phyloP scores from a whole-genome alignment of 2,329 filamentous ascomycete species.

The Taxawa tesnikishii region DNA sequence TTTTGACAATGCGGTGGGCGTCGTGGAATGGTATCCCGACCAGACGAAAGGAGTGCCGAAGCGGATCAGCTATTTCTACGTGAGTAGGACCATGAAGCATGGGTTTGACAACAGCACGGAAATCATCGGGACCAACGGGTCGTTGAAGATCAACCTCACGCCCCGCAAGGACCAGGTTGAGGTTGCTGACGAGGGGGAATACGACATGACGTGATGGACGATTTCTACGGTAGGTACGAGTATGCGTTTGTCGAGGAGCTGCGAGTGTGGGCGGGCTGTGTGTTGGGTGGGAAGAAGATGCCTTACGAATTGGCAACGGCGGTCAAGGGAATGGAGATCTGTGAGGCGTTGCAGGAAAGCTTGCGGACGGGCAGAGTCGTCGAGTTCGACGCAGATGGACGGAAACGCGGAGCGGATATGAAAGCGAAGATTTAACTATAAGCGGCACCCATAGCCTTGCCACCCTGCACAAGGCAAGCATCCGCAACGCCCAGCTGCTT shows the following conservation, averaged over 20 bases:
- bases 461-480: too few species aligned
- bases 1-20: constrained; percentile 49
- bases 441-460: too few species aligned
- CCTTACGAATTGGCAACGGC: constrained; percentile 47
- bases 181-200: constrained; percentile 42
- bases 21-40: constrained; percentile 53
- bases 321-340: constrained; percentile 49
- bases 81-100: constrained; percentile 53
- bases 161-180: constrained; percentile 44
- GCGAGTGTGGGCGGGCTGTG: constrained; percentile 48
- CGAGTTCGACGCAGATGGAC: constrained; percentile 46
- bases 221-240: constrained; percentile 52
- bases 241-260: constrained; percentile 50
- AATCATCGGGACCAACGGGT: constrained; percentile 54
- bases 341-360: constrained; percentile 34
- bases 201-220: constrained; percentile 43
- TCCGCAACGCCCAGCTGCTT: too few species aligned
- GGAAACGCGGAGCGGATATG: too few species aligned
- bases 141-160: constrained; percentile 48
- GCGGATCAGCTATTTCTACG: constrained; percentile 53
- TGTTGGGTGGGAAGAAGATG: constrained; percentile 42
- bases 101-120: constrained; percentile 57
- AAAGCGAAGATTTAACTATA: too few species aligned
- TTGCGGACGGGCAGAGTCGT: constrained; percentile 33
- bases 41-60: background rate